These are phyloP conservation scores for Penicillium sp. DNA, from an alignment of 2,329 filamentous ascomycete species.

Conservation along the genomic window DNA sequence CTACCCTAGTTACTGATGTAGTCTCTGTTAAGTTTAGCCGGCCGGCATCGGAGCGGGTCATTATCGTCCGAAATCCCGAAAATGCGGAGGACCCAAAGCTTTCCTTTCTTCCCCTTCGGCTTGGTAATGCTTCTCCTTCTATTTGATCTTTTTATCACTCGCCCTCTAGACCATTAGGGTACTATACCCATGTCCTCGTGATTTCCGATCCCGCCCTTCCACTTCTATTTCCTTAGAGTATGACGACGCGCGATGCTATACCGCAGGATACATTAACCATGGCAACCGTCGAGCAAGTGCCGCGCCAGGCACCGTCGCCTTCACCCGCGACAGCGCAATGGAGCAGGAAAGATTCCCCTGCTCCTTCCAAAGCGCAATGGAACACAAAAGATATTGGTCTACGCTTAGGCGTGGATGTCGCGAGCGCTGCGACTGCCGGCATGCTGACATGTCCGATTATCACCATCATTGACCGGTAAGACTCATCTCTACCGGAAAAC, in stretches of 20 bases:
- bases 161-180: background rate
- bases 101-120: background rate
- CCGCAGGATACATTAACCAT: constrained; percentile 30
- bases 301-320: background rate
- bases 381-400: constrained; percentile 74
- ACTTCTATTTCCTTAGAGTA: constrained; percentile 17
- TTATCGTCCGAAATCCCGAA: constrained; percentile 29
- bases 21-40: constrained; percentile 11
- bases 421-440: constrained; percentile 72
- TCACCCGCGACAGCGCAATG: background rate
- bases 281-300: constrained; percentile 27
- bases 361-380: constrained; percentile 53
- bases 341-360: constrained; percentile 1
- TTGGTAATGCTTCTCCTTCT: constrained; percentile 23
- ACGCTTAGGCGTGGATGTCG: constrained; percentile 69
- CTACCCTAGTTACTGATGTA: too few species aligned
- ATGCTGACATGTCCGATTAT: constrained; percentile 81
- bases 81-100: background rate
- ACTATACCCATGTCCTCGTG: background rate
- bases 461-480: constrained; percentile 82
- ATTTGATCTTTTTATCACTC: constrained; percentile 13
- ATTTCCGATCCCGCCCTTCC: background rate
- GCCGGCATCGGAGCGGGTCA: constrained; percentile 38
- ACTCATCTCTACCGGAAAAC: too few species aligned
- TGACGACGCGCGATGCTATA: constrained; percentile 37